Percentiles rank a stretch among this genome's conserved stretches.
phyloP scores from a whole-genome alignment of 305 asterid genomes.

The Ajuga reptans region DNA sequence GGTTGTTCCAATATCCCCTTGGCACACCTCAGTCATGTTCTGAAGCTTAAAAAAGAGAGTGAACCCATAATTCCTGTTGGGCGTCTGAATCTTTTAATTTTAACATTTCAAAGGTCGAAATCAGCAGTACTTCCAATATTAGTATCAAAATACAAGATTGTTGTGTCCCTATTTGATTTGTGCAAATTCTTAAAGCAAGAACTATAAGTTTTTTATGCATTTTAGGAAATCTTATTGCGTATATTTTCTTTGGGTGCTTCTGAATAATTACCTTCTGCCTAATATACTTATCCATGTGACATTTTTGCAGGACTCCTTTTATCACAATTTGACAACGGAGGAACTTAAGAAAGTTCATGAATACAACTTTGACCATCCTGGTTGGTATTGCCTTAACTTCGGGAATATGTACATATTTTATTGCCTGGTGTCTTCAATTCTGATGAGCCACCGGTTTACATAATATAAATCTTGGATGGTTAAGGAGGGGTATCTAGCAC shows the following conservation, averaged over 20 bases:
- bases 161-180: not conserved
- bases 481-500: not conserved
- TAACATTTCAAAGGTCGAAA: not conserved
- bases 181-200: conserved; percentile 4
- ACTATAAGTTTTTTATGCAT: not conserved
- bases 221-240: not conserved
- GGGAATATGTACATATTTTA: not conserved
- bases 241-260: conserved; percentile 9
- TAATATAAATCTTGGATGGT: not conserved
- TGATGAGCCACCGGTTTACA: conserved; percentile 1
- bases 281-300: conserved; percentile 13
- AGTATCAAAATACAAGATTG: not conserved
- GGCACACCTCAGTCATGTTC: not conserved
- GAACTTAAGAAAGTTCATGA: conserved; percentile 82
- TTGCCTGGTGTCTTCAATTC: not conserved
- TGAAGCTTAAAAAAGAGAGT: not conserved
- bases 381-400: conserved; percentile 39
- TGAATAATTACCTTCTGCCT: conserved; percentile 1
- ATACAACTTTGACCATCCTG: conserved; percentile 99
- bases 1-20: not conserved
- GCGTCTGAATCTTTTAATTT: not conserved
- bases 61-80: conserved; percentile 1
- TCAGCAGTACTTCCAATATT: not conserved
- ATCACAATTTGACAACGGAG: conserved; percentile 67
- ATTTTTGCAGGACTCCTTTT: conserved; percentile 78